These are phyloP conservation scores for Fusarium burgessii DNA, from an alignment of 2,329 filamentous ascomycete species.

Conservation along the genomic window DNA sequence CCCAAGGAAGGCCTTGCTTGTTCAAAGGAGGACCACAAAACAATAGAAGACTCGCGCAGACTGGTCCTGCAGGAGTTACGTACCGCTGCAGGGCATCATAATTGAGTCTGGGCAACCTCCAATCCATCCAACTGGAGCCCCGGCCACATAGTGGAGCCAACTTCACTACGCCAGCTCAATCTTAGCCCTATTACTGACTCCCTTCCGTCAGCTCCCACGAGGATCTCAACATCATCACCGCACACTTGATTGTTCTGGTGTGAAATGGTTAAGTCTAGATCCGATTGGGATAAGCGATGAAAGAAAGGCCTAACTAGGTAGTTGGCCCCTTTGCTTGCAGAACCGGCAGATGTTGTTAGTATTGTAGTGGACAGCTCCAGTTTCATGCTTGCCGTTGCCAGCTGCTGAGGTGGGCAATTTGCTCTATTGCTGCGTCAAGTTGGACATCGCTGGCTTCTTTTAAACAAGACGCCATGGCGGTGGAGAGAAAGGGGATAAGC, in stretches of 20 bases:
- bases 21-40: slow-evolving; percentile 3
- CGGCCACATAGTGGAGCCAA: slow-evolving; percentile 44
- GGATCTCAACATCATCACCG: slow-evolving; percentile 41
- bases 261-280: slow-evolving; percentile 35
- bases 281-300: slow-evolving; percentile 15
- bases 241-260: slow-evolving; percentile 38
- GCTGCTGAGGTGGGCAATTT: slow-evolving; percentile 4
- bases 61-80: slow-evolving; percentile 18
- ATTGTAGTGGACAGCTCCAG: slow-evolving; percentile 12
- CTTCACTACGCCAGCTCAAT: slow-evolving; percentile 43
- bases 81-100: slow-evolving; percentile 33
- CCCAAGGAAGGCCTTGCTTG: slow-evolving; percentile 12
- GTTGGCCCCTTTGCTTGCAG: slow-evolving; percentile 4
- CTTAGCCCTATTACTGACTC: slow-evolving; percentile 48
- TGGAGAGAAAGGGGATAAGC: slow-evolving; percentile 3
- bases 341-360: slow-evolving; percentile 18
- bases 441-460: slow-evolving; percentile 16
- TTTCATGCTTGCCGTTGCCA: background rate
- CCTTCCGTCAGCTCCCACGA: slow-evolving; percentile 44
- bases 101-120: slow-evolving; percentile 31
- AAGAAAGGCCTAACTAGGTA: slow-evolving; percentile 12
- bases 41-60: slow-evolving; percentile 1
- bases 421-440: background rate
- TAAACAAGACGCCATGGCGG: slow-evolving; percentile 14
- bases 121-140: slow-evolving; percentile 42